Percentiles rank a stretch among this genome's conserved stretches.
These are phyloP conservation scores for Rhinocladiella mackenziei DNA, from an alignment of 2,329 filamentous ascomycete genomes.

Conservation along the genomic window DNA sequence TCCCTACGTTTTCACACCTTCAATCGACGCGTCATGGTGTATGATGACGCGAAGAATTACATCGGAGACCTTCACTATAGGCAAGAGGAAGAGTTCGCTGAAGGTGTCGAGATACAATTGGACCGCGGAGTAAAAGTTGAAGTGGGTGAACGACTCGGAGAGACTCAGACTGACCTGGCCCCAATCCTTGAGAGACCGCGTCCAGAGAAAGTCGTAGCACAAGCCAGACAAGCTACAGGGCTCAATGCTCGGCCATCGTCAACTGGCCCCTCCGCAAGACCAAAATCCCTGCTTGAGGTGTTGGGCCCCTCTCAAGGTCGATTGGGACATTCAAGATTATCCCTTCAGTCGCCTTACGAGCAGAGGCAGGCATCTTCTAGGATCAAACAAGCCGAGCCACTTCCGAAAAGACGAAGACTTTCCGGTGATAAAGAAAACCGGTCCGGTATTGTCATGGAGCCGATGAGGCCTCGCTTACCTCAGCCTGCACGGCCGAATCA, in stretches of 20 bases:
- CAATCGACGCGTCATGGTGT: slow-evolving; percentile 87
- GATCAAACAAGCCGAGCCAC: slow-evolving; percentile 27
- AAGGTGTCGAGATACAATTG: slow-evolving; percentile 77
- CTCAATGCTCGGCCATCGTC: slow-evolving; percentile 38
- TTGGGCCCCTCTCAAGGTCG: slow-evolving; percentile 63
- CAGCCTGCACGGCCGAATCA: slow-evolving; percentile 5
- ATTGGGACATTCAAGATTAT: slow-evolving; percentile 57
- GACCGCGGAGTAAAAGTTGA: slow-evolving; percentile 76
- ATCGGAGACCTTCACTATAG: slow-evolving; percentile 83
- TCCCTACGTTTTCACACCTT: slow-evolving; percentile 82
- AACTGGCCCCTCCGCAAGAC: slow-evolving; percentile 46
- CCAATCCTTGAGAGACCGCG: slow-evolving; percentile 66
- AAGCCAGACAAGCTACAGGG: slow-evolving; percentile 31
- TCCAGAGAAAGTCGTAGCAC: slow-evolving; percentile 25
- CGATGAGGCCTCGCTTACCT: slow-evolving; percentile 1
- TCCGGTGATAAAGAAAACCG: slow-evolving; percentile 23
- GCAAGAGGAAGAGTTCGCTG: slow-evolving; percentile 62
- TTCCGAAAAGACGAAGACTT: slow-evolving; percentile 36
- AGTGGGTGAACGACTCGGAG: slow-evolving; percentile 70
- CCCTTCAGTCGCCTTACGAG: slow-evolving; percentile 63
- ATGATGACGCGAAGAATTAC: slow-evolving; percentile 74
- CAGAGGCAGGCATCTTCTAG: slow-evolving; percentile 39
- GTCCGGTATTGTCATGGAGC: neutral
- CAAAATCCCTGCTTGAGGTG: slow-evolving; percentile 59
- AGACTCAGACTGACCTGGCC: slow-evolving; percentile 71